A percentile compares a stretch with the other conserved stretches of the same genome.
phyloP scores from a whole-genome alignment of 2,329 filamentous ascomycete genomes.

The Capronia americana region DNA sequence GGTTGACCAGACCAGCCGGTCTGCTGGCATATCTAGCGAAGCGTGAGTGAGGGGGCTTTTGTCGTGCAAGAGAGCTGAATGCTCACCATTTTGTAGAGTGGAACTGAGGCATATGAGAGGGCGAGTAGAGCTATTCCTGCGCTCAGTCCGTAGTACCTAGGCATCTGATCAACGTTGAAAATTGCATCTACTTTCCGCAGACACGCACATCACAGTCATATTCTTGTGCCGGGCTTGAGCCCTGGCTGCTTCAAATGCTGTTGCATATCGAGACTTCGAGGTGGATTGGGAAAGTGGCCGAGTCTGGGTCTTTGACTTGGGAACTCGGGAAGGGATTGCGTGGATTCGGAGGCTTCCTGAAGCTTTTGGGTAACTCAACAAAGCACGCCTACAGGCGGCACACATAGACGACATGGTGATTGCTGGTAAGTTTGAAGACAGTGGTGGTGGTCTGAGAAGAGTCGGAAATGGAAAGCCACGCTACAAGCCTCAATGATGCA shows the following conservation, averaged over 20 bases:
- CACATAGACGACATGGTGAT: background rate
- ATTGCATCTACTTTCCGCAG: background rate
- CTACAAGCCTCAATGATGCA: background rate
- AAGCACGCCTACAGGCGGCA: conserved; percentile 1
- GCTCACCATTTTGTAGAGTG: conserved; percentile 70
- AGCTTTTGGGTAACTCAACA: background rate
- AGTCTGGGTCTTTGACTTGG: background rate
- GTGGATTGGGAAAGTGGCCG: conserved; percentile 30
- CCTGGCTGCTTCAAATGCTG: conserved; percentile 33
- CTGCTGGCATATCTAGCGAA: conserved; percentile 56
- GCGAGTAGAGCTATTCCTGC: conserved; percentile 68
- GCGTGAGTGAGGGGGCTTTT: background rate
- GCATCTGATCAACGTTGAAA: background rate
- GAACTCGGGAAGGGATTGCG: background rate
- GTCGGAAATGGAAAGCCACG: background rate
- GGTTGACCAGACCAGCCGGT: conserved; percentile 88
- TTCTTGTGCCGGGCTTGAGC: conserved; percentile 37
- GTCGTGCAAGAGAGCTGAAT: background rate
- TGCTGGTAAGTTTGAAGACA: background rate
- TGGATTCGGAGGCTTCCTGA: background rate
- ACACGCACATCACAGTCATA: conserved; percentile 36
- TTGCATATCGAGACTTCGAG: conserved; percentile 27
- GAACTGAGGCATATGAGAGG: conserved; percentile 69
- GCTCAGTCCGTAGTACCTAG: conserved; percentile 68
- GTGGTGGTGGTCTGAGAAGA: background rate